A percentile compares a stretch with the other conserved stretches of the same genome.
These are phyloP conservation scores for Groenewaldozyma sp. DNA, from an alignment of 1,139 yeast genomes.

Conservation along the genomic window DNA sequence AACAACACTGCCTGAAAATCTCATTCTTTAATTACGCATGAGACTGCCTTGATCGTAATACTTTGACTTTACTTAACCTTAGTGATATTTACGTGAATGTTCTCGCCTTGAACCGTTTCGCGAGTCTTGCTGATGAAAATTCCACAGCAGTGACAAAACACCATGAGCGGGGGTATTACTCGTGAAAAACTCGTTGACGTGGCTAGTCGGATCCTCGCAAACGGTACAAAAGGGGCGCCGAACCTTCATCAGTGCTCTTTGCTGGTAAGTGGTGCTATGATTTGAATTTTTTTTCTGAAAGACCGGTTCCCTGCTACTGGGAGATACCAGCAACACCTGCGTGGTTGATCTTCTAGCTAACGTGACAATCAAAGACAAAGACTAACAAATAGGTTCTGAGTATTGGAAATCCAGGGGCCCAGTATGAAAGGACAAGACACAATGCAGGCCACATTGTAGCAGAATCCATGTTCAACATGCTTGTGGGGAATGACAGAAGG, in stretches of 20 bases:
- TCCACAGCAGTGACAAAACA: no score
- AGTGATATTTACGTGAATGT: no score
- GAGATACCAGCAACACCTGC: neutral
- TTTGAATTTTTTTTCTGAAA: no score
- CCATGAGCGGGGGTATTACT: no score
- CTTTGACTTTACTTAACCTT: no score
- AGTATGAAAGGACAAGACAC: constrained; percentile 57
- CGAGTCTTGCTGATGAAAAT: no score
- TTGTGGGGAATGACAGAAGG: constrained; percentile 12
- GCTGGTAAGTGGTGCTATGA: constrained; percentile 2
- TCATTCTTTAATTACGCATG: no score
- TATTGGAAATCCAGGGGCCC: constrained; percentile 69
- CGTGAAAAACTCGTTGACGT: neutral
- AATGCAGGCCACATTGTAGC: constrained; percentile 53
- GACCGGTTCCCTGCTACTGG: neutral
- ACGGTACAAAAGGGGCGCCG: neutral
- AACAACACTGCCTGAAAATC: no score
- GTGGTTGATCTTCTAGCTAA: neutral
- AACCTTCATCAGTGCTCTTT: constrained; percentile 3
- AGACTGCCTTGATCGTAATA: no score
- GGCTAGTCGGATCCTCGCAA: neutral
- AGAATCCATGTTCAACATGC: constrained; percentile 29
- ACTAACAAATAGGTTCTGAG: constrained; percentile 31
- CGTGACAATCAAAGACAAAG: no score
- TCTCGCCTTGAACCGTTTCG: no score